Base-by-base conservation (phyloP, 2,329 filamentous ascomycete species). In the Cytospora piceae region DNA sequence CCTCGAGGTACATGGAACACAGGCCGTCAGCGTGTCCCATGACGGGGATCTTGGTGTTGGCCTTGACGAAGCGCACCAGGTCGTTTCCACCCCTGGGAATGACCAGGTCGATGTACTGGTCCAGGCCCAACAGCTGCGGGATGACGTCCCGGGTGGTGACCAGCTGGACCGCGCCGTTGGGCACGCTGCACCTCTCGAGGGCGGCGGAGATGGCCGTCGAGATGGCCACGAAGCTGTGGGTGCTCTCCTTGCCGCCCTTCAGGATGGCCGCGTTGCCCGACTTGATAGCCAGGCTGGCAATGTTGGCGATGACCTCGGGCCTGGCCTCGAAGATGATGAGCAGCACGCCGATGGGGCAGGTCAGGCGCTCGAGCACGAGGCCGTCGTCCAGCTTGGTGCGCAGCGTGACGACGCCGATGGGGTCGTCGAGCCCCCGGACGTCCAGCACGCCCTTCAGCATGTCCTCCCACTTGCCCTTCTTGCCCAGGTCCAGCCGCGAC, bases 301-400 rank as follows among this genome's bases (percentile, higher is more conserved):
- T 98, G 78, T 99, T 99, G 74, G 94, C 95, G 74, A 99, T 97
- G 70, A 99, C 95, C 79, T 99, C 95, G 8, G 95, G 95, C 9
- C 95, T 90, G 42, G 95, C 95, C 80, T 99, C 95, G 75, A 99
- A 99, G 74, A 99, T 98, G 79, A 99, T 95, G 71, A 99, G 86
- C 52, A 99, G 86, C n/a, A 98, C 94, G 67, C 95, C 95, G 71
- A 99, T 98, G 7, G 95, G 95, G 75, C 93, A 97, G 51, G 92
- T 93, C 56, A 97, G 91, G 69, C 94, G 89, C 75, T 97, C 93
- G 67, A 99, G 85, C 61, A 90, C 84, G 61, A 99, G 85, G 61
- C 89, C 90, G 71, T 97, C 91, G 76, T 98, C 95, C 14, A 99
- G 85, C 65, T 89, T 86, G 54, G 93, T 98, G 69, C 90, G 88